These are phyloP conservation scores for Dryas alaskensis DNA, from an alignment of 306 rosid genomes.

Conservation along the genomic window DNA sequence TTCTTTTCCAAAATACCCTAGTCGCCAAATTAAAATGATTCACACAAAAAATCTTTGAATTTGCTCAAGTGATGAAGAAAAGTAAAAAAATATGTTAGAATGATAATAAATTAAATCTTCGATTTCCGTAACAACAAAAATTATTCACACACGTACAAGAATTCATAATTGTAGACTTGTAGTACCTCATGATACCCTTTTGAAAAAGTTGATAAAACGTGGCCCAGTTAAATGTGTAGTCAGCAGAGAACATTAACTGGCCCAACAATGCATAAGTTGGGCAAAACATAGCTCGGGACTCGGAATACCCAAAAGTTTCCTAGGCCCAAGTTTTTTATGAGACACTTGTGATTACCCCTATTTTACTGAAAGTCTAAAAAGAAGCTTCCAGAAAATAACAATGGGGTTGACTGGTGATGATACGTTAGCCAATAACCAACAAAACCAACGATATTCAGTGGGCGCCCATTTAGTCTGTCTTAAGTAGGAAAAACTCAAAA, in stretches of 20 bases:
- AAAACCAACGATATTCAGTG: slow-evolving; percentile 19
- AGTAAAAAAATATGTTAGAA: no score
- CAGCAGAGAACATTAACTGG: neutral
- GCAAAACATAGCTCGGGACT: neutral
- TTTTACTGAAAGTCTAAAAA: neutral
- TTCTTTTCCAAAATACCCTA: no score
- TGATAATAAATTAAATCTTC: no score
- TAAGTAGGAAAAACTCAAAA: neutral
- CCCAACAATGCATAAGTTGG: neutral
- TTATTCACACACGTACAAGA: no score
- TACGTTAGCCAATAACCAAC: neutral
- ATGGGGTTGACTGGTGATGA: neutral
- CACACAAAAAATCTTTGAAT: no score
- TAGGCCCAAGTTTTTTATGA: neutral
- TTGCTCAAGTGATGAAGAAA: no score
- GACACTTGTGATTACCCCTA: neutral
- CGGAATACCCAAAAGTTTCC: neutral
- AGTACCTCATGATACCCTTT: no score
- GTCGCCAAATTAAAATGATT: no score
- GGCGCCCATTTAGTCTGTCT: slow-evolving; percentile 11
- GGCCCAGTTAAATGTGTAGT: neutral
- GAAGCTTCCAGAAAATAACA: slow-evolving; percentile 16
- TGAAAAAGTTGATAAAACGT: no score
- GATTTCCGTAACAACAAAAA: no score
- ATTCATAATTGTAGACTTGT: no score